These are phyloP conservation scores for Penicillium sp. DNA, from an alignment of 2,329 filamentous ascomycete species.

Conservation along the genomic window DNA sequence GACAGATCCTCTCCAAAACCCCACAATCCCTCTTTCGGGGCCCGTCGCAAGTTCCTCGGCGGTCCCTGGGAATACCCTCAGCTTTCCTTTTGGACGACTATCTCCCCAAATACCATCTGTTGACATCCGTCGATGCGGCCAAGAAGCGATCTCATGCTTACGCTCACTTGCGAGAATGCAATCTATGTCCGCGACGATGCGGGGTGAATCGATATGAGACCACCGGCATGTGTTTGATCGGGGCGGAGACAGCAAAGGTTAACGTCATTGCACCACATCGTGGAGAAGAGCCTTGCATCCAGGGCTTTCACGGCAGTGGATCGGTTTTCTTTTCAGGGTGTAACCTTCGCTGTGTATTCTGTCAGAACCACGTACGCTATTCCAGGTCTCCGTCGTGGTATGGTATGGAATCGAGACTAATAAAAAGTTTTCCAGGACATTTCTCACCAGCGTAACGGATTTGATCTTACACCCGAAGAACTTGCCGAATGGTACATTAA, in stretches of 20 bases:
- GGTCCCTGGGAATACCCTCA: slow-evolving; percentile 57
- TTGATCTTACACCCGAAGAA: slow-evolving; percentile 77
- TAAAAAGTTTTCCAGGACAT: slow-evolving; percentile 60
- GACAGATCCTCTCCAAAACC: neutral
- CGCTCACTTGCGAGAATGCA: slow-evolving; percentile 76
- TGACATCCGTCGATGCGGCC: slow-evolving; percentile 69
- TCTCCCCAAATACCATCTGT: slow-evolving; percentile 70
- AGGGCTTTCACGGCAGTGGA: slow-evolving; percentile 79
- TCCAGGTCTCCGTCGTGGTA: neutral
- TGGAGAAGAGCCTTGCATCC: slow-evolving; percentile 81
- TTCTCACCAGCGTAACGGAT: slow-evolving; percentile 77
- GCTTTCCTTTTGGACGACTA: slow-evolving; percentile 76
- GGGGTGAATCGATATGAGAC: slow-evolving; percentile 80
- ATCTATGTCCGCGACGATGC: slow-evolving; percentile 77
- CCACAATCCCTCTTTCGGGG: neutral
- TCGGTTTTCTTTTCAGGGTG: slow-evolving; percentile 81
- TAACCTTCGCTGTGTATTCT: slow-evolving; percentile 73
- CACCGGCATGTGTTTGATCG: slow-evolving; percentile 78
- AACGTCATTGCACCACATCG: slow-evolving; percentile 87
- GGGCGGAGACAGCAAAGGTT: slow-evolving; percentile 72
- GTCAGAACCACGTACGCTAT: slow-evolving; percentile 67
- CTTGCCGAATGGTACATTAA: slow-evolving; percentile 83
- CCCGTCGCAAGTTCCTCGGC: slow-evolving; percentile 24
- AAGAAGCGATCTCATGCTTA: slow-evolving; percentile 76
- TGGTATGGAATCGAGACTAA: slow-evolving; percentile 3